Conservation (phyloP, 768 basidiomycete species). For the Termitomyces sp. region DNA sequence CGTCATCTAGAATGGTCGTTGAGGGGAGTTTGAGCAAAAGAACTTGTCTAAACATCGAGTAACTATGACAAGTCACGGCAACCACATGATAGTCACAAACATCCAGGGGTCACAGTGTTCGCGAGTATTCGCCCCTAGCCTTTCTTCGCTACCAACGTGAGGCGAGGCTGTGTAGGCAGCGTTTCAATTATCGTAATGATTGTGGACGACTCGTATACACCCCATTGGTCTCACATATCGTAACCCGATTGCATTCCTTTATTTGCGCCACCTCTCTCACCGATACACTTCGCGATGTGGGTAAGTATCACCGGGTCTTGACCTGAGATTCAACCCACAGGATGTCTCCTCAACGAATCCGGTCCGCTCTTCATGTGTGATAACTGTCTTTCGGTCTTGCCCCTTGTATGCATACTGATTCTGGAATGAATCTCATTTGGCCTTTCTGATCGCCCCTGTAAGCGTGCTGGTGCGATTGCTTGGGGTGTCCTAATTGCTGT, state of each 20-base stretch:
- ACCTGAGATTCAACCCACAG: conserved; percentile 15
- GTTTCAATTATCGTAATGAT: conserved; percentile 9
- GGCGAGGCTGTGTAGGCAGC: conserved; percentile 14
- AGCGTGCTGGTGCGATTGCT: conserved; percentile 68
- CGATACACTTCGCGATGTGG: conserved; percentile 25
- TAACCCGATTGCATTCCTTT: conserved; percentile 3
- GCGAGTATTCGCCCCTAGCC: not conserved
- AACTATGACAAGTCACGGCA: conserved; percentile 11
- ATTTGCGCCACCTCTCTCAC: conserved; percentile 20
- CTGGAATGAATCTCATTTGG: conserved; percentile 8
- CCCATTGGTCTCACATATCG: not conserved
- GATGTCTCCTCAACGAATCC: conserved; percentile 10
- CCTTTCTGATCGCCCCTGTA: conserved; percentile 32
- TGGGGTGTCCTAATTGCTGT: conserved; percentile 66
- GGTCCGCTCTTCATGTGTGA: conserved; percentile 54
- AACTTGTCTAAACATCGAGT: too few species aligned
- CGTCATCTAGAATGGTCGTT: not conserved
- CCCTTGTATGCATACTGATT: conserved; percentile 49
- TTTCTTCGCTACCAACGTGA: conserved; percentile 2
- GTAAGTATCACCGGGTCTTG: conserved; percentile 12
- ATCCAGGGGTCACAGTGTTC: conserved; percentile 10
- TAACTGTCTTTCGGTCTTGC: conserved; percentile 72
- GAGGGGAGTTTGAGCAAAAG: not conserved
- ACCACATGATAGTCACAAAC: too few species aligned
- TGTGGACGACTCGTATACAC: conserved; percentile 7